These are phyloP conservation scores for Leishmania braziliensis DNA, from an alignment of 208 protist species.

Conservation along the genomic window DNA sequence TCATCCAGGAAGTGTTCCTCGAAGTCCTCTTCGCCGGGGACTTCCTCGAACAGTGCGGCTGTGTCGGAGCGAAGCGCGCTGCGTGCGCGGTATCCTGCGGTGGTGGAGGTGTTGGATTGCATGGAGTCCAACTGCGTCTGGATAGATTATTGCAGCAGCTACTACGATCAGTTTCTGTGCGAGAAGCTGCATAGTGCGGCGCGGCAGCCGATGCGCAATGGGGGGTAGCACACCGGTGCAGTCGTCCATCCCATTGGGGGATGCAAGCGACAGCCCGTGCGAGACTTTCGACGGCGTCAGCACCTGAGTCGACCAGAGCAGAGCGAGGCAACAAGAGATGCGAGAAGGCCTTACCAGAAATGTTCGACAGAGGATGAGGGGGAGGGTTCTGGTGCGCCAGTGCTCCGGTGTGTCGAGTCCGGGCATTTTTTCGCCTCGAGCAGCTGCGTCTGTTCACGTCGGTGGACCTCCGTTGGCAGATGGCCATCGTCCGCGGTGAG, in stretches of 20 bases:
- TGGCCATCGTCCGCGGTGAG: not conserved
- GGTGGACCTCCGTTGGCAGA: not conserved
- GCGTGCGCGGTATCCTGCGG: conserved; percentile 9
- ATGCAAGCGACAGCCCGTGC: not conserved
- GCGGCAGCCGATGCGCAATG: conserved; percentile 19
- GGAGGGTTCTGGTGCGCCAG: not conserved
- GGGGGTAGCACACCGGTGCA: conserved; percentile 14
- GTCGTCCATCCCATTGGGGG: not conserved
- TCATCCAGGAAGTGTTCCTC: not conserved
- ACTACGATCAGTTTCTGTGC: conserved; percentile 56
- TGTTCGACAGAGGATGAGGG: not conserved
- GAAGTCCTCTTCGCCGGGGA: not conserved
- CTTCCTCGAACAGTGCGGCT: not conserved
- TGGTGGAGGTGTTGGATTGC: conserved; percentile 34
- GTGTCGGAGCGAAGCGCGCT: not conserved
- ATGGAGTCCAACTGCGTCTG: conserved; percentile 73
- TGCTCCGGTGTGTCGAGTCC: too few relatives aligned
- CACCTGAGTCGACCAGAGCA: conserved; percentile 6
- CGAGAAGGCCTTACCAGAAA: not conserved
- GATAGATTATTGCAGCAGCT: conserved; percentile 68
- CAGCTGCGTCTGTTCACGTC: not conserved
- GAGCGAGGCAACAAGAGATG: not conserved
- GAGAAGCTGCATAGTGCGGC: conserved; percentile 14
- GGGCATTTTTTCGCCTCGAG: not conserved
- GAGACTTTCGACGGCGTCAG: conserved; percentile 33